Evolutionary conservation across 2,329 filamentous ascomycete species (phyloP), one percentile per base, ranked within the genome.

Genomic region (Aspergillus neoniger): DNA sequence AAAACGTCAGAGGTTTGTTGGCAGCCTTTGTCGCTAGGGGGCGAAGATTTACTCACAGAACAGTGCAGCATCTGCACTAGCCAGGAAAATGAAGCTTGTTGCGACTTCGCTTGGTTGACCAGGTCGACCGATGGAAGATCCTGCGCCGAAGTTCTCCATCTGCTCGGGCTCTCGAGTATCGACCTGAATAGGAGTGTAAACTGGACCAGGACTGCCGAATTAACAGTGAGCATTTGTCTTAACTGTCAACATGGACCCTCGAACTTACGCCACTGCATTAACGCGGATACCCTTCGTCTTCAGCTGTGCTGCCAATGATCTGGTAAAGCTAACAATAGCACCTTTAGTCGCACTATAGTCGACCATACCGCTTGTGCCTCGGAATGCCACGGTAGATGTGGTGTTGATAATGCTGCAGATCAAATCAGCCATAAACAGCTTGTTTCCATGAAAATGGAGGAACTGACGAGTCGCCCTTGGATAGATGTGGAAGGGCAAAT

Each of bases 341-440:
- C 83, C 85, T 67, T 88, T 87, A 5, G 83, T 86, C 9, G 83
- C 74, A 2, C 81, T 76, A 65, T 86, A 87, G 68, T 87, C 85
- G 2, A 86, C 67, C 75, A 85, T 80, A 17, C 69, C 61, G 0
- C 71, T 63, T 2, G 81, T 83, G 1, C 85, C 84, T 58, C 82
- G 77, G 72, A 85, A 86, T 1, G 81, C 79, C n/a, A 82, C 80
- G 0, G 82, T 77, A 0, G 83, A 85, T 1, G 82, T 80, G 1
- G 80, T 81, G 72, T 86, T 87, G 72, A 86, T 83, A 65, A 87
- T 86, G 2, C 80, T 82, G 43, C 32, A 63, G 9, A 21, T 2
- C 2, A 6, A 9, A 15, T 15, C 43, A 44, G 30, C 52, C 23
- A 36, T 4, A 23, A 25, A 25, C 23, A 23, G 23, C 44, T 8